Base-by-base conservation (phyloP, 2,329 filamentous ascomycete species). In the Raffaelea ambrosiae region DNA sequence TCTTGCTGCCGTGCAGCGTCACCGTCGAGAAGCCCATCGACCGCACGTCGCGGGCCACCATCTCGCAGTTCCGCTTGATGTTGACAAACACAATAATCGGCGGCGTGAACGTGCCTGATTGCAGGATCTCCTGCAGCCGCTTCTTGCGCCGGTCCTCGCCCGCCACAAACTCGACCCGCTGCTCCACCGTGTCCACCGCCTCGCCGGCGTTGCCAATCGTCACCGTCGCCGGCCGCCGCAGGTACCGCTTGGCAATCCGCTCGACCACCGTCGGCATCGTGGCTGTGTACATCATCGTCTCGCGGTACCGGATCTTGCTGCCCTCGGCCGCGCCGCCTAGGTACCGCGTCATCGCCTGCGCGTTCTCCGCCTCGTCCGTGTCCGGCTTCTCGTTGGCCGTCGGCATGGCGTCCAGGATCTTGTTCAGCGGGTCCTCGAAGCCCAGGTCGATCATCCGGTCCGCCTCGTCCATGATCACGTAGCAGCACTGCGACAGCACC, bases 211-310 rank as follows among this genome's bases (percentile, higher is more conserved):
- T 95, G 54, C 93, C 93, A 54, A 98, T 97, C 0, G 86, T 95
- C 36, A 96, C 89, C 44, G 90, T 93, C 19, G 93, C 93, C 0
- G 93, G 93, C 13, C 93, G 81, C 1, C 91, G 86, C 16, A 97
- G 80, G 62, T 98, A 98, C 63, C 95, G 95, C 58, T 90, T 85
- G n/a, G 93, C 93, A 54, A 98, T 97, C 53, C 87, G 86, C 63
- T 98, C 93, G 16, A 98, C 87, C 0, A 86, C 81, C 0, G 86
- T 71, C 2, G 93, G 90, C 93, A 98, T 98, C 23, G 93, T 98
- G 46, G 93, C 93, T 55, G 93, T 97, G 79, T 97, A 98, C 93
- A 98, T 98, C 93, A 98, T 98, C 0, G 93, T 98, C 66, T 98
- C 91, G 50, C 93, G 77, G 69, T 97, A 97, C 20, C 86, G 78